Percentiles rank a stretch among this genome's conserved stretches.
phyloP scores from a whole-genome alignment of 2,329 filamentous ascomycete species.

The Dactylellina cionopaga region DNA sequence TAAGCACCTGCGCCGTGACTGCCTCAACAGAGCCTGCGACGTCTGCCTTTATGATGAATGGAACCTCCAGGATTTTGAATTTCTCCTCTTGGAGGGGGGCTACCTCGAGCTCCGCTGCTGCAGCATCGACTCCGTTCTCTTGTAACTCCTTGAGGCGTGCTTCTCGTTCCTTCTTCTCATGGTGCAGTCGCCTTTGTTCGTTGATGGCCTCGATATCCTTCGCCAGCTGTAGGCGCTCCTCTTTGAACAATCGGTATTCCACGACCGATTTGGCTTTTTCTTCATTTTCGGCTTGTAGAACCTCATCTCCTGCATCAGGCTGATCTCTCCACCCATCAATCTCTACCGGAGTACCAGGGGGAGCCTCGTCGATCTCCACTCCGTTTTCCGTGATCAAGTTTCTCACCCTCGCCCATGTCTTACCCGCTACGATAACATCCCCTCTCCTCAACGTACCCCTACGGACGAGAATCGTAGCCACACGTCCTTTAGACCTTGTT shows the following conservation, averaged over 20 bases:
- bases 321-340: constrained; percentile 93
- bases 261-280: constrained; percentile 80
- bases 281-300: constrained; percentile 77
- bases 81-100: constrained; percentile 56
- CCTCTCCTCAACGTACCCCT: constrained; percentile 84
- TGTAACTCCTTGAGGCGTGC: constrained; percentile 62
- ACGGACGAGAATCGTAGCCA: constrained; percentile 87
- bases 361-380: constrained; percentile 74
- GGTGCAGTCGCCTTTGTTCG: constrained; percentile 71
- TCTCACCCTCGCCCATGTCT: constrained; percentile 87
- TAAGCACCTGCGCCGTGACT: constrained; percentile 77
- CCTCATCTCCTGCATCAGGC: constrained; percentile 84
- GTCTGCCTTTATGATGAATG: constrained; percentile 90
- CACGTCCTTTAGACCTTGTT: constrained; percentile 79
- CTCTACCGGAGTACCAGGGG: constrained; percentile 89
- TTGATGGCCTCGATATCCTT: constrained; percentile 81
- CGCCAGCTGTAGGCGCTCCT: constrained; percentile 73
- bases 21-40: constrained; percentile 95
- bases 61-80: constrained; percentile 67
- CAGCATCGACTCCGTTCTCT: constrained; percentile 57
- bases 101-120: constrained; percentile 44
- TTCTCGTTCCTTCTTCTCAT: constrained; percentile 68
- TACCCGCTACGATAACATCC: constrained; percentile 85
- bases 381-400: constrained; percentile 87
- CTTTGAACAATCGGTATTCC: constrained; percentile 77